Base-by-base conservation (phyloP, 2,329 filamentous ascomycete species). In the Colletotrichum lupini region DNA sequence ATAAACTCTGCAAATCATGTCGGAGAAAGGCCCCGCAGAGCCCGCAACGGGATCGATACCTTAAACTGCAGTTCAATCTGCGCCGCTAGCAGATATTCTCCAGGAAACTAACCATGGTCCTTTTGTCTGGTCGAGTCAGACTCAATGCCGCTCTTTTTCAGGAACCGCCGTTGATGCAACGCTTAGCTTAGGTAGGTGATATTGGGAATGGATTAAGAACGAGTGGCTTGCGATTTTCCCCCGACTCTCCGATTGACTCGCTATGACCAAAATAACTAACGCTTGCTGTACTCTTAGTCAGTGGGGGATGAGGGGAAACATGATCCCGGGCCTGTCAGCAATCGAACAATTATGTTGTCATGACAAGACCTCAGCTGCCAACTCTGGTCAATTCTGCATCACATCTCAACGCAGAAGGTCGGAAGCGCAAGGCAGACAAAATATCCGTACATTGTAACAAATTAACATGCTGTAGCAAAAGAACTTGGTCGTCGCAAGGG, bases 61-160 rank as follows among this genome's bases (percentile, higher is more conserved):
- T 63, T 60, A 49, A 60, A 69, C 59, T 71, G 68, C 68, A 71
- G 62, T 57, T 67, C 42, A 49, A 37, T 22, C n/a, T 52, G 52
- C 52, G 59, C 60, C 35, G 37, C 35, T 52, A 62, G 35, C 49
- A 11, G 19, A 55, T 24, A n/a, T 46, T 59, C 30, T 53, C 32
- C 58, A 49, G 19, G 52, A 24, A 49, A 49, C 53, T 26, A 42
- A 19, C 14, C 16, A 19, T 42, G 5, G 5, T 32, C 19, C 26
- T 49, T 19, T 28, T 26, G 26, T 28, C 58, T 28, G n/a, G 26
- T 19, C 58, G 30, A 64, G 69, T 63, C 69, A 69, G 24, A 19
- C 37, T 19, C 37, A 42, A 19, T 35, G 30, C 30, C 59, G 19
- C 22, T 3, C 14, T 49, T 22, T 49, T 22, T 49, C 52, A 19